Evolutionary conservation across 2,329 filamentous ascomycete genomes (phyloP), one percentile per base, ranked within the genome.

Genomic region (Xylariaceae sp.): DNA sequence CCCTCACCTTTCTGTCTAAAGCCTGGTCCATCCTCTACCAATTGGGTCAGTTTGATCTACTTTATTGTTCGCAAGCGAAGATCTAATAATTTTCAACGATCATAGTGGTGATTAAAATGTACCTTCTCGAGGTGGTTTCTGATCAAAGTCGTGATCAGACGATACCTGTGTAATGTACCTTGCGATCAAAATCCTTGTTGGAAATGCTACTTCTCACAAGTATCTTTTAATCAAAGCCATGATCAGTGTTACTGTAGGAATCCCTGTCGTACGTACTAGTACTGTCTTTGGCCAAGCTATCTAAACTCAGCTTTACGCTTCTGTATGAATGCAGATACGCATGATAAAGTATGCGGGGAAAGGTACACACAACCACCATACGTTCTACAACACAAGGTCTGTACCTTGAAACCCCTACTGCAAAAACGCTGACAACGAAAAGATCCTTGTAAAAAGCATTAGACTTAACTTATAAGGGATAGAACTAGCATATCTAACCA

Each of bases 211-310:
- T 35, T 48, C 21, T 6, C 2, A 29, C 13, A 52, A 48, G 48
- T 55, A 55, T 27, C 48, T 52, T 55, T 52, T 33, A 43, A 55
- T 55, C 53, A 52, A 48, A 44, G 6, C 6, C 24, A 11, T 11
- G 42, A 44, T 40, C 23, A 43, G 35, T 43, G 13, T 36, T 39
- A 20, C 47, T 9, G 16, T 35, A 3, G 36, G 43, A n/a, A n/a
- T n/a, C n/a, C n/a, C n/a, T n/a, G n/a, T n/a, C n/a, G n/a, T n/a
- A n/a, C n/a, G n/a, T n/a, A n/a, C n/a, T n/a, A n/a, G n/a, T n/a
- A n/a, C n/a, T n/a, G n/a, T n/a, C n/a, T n/a, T n/a, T n/a, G n/a
- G n/a, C n/a, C n/a, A n/a, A n/a, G n/a, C n/a, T n/a, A n/a, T n/a
- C n/a, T n/a, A n/a, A n/a, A n/a, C n/a, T n/a, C n/a, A n/a, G n/a